A percentile compares a stretch with the other conserved stretches of the same genome.
Evolutionary conservation across 2,329 filamentous ascomycete genomes (phyloP).

Genomic region (Hyphodiscus sp.): DNA sequence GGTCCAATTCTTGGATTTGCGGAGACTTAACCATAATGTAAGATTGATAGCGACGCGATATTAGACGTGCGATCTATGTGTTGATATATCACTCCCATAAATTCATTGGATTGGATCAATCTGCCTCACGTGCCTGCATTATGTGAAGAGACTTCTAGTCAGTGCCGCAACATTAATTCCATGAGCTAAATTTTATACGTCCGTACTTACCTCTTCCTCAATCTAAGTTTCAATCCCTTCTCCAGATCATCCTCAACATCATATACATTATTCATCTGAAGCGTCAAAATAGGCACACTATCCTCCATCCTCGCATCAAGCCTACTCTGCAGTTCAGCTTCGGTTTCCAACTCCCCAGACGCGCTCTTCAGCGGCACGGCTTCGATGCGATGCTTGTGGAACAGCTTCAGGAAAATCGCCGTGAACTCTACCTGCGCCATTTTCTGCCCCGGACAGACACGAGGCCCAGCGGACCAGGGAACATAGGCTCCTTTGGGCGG

Average conservation of each 20-base stretch:
- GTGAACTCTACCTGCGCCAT: slow-evolving; percentile 31
- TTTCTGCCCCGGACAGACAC: slow-evolving; percentile 27
- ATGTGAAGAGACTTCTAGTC: too few species aligned
- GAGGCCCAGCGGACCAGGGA: slow-evolving; percentile 26
- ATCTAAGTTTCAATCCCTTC: neutral
- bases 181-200: neutral
- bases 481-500: slow-evolving; percentile 18
- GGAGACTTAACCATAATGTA: too few species aligned
- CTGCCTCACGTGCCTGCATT: too few species aligned
- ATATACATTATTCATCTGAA: slow-evolving; percentile 8
- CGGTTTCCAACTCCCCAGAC: slow-evolving; percentile 1
- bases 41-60: too few species aligned
- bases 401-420: slow-evolving; percentile 10
- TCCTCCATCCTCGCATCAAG: slow-evolving; percentile 8
- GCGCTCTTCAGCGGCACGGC: too few species aligned
- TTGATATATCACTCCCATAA: too few species aligned
- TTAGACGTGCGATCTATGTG: too few species aligned
- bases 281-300: slow-evolving; percentile 7
- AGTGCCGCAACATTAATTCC: too few species aligned
- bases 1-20: too few species aligned
- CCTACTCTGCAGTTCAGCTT: slow-evolving; percentile 5
- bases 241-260: neutral
- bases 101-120: too few species aligned
- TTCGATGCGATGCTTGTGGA: slow-evolving; percentile 4
- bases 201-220: neutral